Conservation (phyloP, 2,329 filamentous ascomycete genomes). For the Alternaria consortialis region DNA sequence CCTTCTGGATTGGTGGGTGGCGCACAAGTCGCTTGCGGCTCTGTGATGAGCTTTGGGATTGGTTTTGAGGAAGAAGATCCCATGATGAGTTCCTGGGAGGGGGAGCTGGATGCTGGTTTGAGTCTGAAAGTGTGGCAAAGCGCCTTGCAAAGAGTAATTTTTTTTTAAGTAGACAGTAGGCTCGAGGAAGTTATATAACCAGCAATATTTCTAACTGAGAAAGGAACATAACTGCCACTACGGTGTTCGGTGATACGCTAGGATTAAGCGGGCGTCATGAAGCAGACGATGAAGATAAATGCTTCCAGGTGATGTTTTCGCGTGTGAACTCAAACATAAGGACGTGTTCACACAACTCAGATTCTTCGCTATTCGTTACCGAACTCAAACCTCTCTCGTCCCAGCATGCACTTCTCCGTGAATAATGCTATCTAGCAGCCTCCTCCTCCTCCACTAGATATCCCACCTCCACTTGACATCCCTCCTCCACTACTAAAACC, state of each 20-base stretch:
- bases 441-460: background rate
- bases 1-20: background rate
- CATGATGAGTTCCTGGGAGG: background rate
- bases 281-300: background rate
- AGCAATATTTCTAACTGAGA: no score
- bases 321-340: background rate
- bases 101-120: background rate
- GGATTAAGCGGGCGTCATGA: no score
- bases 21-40: background rate
- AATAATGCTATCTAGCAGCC: background rate
- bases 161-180: background rate
- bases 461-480: background rate
- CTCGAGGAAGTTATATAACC: no score
- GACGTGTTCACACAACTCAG: background rate
- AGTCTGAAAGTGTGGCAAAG: accelerated
- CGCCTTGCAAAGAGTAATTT: accelerated
- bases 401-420: background rate
- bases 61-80: background rate
- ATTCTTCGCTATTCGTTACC: background rate
- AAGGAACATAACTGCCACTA: no score
- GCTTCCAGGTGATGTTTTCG: background rate
- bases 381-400: background rate
- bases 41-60: background rate
- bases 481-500: background rate
- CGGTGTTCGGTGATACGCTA: no score